Conservation (phyloP, 495 filamentous ascomycete genomes). For the Aspergillus conjunctus region DNA sequence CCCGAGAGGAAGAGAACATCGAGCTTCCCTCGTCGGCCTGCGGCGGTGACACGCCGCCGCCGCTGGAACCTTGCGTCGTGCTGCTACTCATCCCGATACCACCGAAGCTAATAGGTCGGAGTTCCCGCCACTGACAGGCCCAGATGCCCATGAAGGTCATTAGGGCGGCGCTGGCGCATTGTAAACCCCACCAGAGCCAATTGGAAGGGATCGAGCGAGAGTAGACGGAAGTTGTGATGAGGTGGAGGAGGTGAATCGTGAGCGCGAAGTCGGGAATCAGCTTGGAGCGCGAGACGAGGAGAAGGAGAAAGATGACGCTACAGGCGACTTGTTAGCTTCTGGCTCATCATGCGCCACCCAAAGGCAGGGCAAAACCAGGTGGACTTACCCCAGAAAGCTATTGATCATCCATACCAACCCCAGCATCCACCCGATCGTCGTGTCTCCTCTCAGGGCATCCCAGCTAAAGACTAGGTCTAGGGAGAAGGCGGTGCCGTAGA, state of each 20-base stretch:
- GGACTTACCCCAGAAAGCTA: constrained; percentile 70
- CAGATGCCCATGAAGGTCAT: constrained; percentile 81
- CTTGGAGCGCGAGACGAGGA: constrained; percentile 83
- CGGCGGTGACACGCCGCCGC: constrained; percentile 29
- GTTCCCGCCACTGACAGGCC: constrained; percentile 86
- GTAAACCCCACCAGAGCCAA: constrained; percentile 85
- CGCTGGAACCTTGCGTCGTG: constrained; percentile 21
- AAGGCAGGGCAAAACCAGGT: constrained; percentile 1
- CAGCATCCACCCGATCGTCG: constrained; percentile 87
- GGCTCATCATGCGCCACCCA: neutral
- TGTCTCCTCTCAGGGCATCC: constrained; percentile 83
- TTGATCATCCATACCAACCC: constrained; percentile 85
- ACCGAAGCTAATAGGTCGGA: constrained; percentile 87
- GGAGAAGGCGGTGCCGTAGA: constrained; percentile 72
- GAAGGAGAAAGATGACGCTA: constrained; percentile 70
- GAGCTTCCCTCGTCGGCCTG: constrained; percentile 30
- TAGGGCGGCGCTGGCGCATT: constrained; percentile 64
- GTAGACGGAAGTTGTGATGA: constrained; percentile 76
- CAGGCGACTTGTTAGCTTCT: constrained; percentile 6
- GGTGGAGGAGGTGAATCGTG: constrained; percentile 83
- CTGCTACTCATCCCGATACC: constrained; percentile 45
- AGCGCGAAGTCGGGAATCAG: constrained; percentile 92
- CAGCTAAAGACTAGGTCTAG: constrained; percentile 77
- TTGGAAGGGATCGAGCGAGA: constrained; percentile 71
- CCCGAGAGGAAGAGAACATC: constrained; percentile 32